Evolutionary conservation across 306 rosid genomes (phyloP), one percentile per base, ranked within the genome.

Genomic region (Dryas alaskensis): DNA sequence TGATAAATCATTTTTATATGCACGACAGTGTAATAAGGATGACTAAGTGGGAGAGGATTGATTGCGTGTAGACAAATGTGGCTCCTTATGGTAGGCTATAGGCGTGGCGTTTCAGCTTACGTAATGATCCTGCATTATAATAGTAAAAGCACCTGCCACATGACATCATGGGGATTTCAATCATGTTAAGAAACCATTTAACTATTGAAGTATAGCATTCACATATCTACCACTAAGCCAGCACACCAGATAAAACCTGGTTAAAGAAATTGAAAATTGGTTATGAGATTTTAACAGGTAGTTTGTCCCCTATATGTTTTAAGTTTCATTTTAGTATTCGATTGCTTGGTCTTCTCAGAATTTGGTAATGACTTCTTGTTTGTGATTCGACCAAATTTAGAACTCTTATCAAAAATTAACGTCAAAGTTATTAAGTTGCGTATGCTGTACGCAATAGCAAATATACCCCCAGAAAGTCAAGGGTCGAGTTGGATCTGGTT

Each of bases 21-120:
- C 40, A 69, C 8, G 37, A 31, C 3, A 31, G 37, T 31, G 37
- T 31, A 31, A 31, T 31, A 31, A 31, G 37, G 37, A 80, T 62
- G 81, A 58, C 75, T 73, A 78, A 48, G 77, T 86, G 88, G 84
- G 19, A 70, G 53, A 17, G 51, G 43, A 71, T 69, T 0, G 17
- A 57, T 25, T 22, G 48, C 10, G 40, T 57, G 75, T 55, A 13
- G 53, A 70, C 76, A 62, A 78, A 44, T 67, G n/a, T 46, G 46
- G 72, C 70, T 65, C 67, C 78, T 76, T 69, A 81, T 72, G 66
- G 73, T 61, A 75, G 67, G 76, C 69, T 45, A 65, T 58, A 73
- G 64, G 75, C 59, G 17, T 81, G 61, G 37, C 37, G 37, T 31
- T 31, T 31, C 37, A 31, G 49, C 61, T 67, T 44, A 75, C 53